Conservation (phyloP, 257 asterid species). For the Capsicum rhomboideum region DNA sequence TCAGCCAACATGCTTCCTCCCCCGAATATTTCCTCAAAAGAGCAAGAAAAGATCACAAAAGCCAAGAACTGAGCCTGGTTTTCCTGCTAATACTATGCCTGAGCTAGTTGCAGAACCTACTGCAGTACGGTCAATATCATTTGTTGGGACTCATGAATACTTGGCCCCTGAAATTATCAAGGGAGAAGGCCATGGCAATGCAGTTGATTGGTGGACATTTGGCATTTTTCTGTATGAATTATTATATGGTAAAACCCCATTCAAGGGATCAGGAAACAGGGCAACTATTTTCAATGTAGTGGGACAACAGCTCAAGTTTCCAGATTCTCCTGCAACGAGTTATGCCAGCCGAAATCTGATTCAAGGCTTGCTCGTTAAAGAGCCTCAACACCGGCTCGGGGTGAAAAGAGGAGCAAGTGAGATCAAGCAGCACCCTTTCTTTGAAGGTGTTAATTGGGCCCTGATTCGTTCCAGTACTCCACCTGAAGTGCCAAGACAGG, state of each 20-base stretch:
- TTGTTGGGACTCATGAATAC: slow-evolving; percentile 32
- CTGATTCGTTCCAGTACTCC: slow-evolving; percentile 36
- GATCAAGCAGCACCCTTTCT: slow-evolving; percentile 31
- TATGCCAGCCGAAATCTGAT: slow-evolving; percentile 23
- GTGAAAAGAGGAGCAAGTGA: slow-evolving; percentile 37
- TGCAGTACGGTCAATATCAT: slow-evolving; percentile 30
- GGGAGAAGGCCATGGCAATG: slow-evolving; percentile 38
- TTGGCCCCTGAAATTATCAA: slow-evolving; percentile 33
- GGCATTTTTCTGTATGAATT: slow-evolving; percentile 28
- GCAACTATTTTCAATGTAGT: slow-evolving; percentile 31
- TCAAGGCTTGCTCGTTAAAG: slow-evolving; percentile 27
- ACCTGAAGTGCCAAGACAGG: slow-evolving; percentile 31
- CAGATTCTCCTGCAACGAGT: slow-evolving; percentile 28
- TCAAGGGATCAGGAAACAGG: slow-evolving; percentile 28
- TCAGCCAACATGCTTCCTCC: slow-evolving; percentile 30
- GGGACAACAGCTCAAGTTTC: slow-evolving; percentile 27
- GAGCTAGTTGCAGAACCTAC: slow-evolving; percentile 33
- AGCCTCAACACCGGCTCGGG: slow-evolving; percentile 27
- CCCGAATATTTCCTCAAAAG: slow-evolving; percentile 17
- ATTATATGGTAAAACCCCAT: slow-evolving; percentile 27
- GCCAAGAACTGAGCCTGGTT: slow-evolving; percentile 9
- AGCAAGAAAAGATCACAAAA: slow-evolving; percentile 17
- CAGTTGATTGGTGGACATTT: slow-evolving; percentile 37
- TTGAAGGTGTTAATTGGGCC: slow-evolving; percentile 38
- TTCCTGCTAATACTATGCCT: slow-evolving; percentile 12